Evolutionary conservation across 78 protist genomes (phyloP).

Genomic region (Dictyostelium firmibasis): DNA sequence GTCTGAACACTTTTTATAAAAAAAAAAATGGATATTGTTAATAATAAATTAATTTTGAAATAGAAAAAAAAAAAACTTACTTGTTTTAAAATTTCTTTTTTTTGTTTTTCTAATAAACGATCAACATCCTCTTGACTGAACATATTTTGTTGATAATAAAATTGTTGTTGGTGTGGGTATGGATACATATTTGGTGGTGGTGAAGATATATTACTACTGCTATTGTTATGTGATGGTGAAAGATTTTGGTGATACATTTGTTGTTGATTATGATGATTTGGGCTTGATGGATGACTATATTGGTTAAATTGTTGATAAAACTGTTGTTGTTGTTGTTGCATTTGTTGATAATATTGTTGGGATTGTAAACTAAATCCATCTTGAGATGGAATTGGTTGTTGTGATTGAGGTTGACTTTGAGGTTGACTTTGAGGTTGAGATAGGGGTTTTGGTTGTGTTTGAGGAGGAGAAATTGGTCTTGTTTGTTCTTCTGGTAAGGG

Average conservation of each 20-base stretch:
- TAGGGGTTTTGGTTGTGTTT: not conserved
- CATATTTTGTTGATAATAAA: not conserved
- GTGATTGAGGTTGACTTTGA: not conserved
- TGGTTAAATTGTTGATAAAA: not conserved
- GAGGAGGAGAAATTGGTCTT: not conserved
- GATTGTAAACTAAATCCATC: not conserved
- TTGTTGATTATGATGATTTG: not conserved
- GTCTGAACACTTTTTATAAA: slow-evolving; percentile 28
- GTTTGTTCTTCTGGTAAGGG: not conserved
- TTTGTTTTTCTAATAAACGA: slow-evolving; percentile 25
- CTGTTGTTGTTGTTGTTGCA: slow-evolving; percentile 4
- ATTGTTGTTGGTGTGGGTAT: not conserved
- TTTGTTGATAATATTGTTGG: not conserved
- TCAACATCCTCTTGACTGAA: slow-evolving; percentile 72
- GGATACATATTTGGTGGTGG: not conserved
- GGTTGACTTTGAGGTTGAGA: slow-evolving; percentile 5
- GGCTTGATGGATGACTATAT: not conserved
- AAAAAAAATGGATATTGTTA: not conserved
- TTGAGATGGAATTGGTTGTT: not conserved
- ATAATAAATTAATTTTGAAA: too few species aligned
- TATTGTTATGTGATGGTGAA: not conserved
- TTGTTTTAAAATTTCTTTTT: slow-evolving; percentile 52
- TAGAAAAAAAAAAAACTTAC: not conserved
- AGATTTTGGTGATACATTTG: slow-evolving; percentile 16
- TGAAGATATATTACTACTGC: not conserved